Evolutionary conservation across 1,139 yeast species (phyloP), one percentile per base, ranked within the genome.

Genomic region (Scheffersomyces segobiensis): DNA sequence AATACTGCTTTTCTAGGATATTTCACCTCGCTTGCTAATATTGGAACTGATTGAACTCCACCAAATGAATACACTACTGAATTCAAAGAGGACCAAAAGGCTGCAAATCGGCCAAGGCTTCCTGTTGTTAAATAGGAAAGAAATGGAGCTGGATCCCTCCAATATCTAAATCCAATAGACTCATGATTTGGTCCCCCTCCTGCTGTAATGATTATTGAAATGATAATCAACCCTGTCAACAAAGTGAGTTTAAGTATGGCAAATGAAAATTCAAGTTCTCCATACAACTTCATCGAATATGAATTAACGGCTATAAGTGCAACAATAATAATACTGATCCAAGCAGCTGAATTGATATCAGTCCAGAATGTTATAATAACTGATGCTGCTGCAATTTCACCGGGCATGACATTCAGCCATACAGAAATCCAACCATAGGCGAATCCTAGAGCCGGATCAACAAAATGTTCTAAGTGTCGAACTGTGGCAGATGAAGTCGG

Each of bases 1-100:
- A 78, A 79, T 24, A 82, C 75, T 50, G 81, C 76, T 59, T 78
- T 74, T 71, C 87, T 75, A 55, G 86, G 86, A 62, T 79, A 73
- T 62, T 74, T 64, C 21, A 82, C 79, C 69, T 84, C 87, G 19
- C 85, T 82, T 22, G 82, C 81, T 19, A 83, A 73, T 52, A 81
- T 60, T 42, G 81, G 76, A 52, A 82, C 77, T 56, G 77, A 66
- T 66, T 81, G 78, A 54, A 71, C 66, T 7, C 77, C 77, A 14
- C 76, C 75, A 59, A 66, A 73, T n/a, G 75, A 69, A 57, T 73
- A 71, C n/a, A 72, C 75, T n/a, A 72, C 69, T 2, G 65, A 59
- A 12, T 61, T 59, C 12, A 74, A 62, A 19, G 70, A 65, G 52
- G 68, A 68, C 76, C 75, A 72, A 52, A 72, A 70, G n/a, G 70